Evolutionary conservation across 441 rosid genomes (phyloP), one percentile per base, ranked within the genome.

Genomic region (Melianthus villosus): DNA sequence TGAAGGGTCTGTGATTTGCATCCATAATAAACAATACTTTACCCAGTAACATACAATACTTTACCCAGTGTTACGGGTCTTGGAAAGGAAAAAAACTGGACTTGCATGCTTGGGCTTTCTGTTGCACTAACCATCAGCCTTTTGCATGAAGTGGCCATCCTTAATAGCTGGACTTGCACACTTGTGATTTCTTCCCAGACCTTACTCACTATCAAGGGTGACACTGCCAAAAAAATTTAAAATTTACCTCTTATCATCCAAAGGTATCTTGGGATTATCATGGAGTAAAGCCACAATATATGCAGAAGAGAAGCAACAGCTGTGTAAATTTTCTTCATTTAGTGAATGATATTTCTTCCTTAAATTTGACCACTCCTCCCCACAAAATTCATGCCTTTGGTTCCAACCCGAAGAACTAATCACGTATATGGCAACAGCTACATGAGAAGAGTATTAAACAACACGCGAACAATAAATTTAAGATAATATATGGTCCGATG

Each of bases 271-370:
- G 17, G 83, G 79, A 58, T 81, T 78, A 54, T 87, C 97, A 52
- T 80, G 87, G 62, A 87, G 93, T 44, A 87, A 53, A 28, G 95
- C 84, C 42, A 80, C 77, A 25, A 87, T 80, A 50, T 83, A 87
- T 35, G 97, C 91, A 2, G 95, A 80, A 40, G 93, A 87, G 67
- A 87, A 87, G 69, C 97, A 83, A 63, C 78, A 80, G 48, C 58
- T 77, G 56, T 59, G 56, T 48, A 87, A 56, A 59, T 79, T 86
- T 40, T 79, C 86, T 39, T 73, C 78, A 18, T 70, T 48, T 7
- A 73, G 63, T 25, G 73, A 64, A 1, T 59, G 71, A 59, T 82
- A 68, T 56, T 66, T 68, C 59, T 50, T 63, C 54, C 54, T 79
- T 58, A 86, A 62, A 25, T 48, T 63, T 0, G 81, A 73, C 97